A percentile compares a stretch with the other conserved stretches of the same genome.
phyloP scores from a whole-genome alignment of 257 asterid genomes.

The Rehmannia glutinosa region DNA sequence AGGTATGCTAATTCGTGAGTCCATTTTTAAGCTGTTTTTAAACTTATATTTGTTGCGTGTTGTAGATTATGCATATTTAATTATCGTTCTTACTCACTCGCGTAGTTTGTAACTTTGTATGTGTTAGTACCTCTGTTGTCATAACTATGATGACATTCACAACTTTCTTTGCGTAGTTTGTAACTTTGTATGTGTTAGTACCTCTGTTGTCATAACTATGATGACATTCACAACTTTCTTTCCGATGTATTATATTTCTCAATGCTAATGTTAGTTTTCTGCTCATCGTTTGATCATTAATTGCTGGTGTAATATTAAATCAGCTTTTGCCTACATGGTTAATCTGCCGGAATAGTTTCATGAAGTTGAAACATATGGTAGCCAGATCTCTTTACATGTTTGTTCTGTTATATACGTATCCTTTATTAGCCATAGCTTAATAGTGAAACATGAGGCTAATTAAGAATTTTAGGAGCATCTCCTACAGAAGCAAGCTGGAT shows the following conservation, averaged over 20 bases:
- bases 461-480: too few species aligned
- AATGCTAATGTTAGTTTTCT: neutral
- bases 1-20: conserved; percentile 40
- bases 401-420: too few species aligned
- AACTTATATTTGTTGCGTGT: neutral
- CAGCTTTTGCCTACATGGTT: neutral
- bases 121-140: neutral
- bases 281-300: neutral
- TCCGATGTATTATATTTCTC: neutral
- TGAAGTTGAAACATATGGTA: neutral
- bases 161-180: too few species aligned
- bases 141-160: neutral
- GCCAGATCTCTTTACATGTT: too few species aligned
- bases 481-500: too few species aligned
- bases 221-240: neutral
- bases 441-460: too few species aligned
- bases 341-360: neutral
- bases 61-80: neutral
- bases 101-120: too few species aligned
- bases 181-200: neutral
- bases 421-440: too few species aligned
- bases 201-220: neutral
- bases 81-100: neutral
- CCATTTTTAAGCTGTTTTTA: neutral
- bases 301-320: neutral